These are phyloP conservation scores for Hirsutella thompsonii DNA, from an alignment of 2,329 filamentous ascomycete species.

Conservation along the genomic window DNA sequence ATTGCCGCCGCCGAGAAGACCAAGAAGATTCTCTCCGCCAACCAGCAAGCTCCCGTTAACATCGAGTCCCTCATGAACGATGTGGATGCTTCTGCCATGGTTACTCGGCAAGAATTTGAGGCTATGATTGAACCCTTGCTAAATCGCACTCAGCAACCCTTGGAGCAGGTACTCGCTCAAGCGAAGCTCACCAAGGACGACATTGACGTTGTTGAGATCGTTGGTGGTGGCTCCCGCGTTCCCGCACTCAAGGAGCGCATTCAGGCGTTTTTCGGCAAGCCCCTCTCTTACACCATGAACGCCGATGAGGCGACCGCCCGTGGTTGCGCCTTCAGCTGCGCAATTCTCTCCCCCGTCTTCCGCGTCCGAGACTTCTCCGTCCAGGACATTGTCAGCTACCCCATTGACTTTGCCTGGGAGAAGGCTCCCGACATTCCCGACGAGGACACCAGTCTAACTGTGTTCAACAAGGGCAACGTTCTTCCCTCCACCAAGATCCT, in stretches of 20 bases:
- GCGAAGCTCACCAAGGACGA: slow-evolving; percentile 84
- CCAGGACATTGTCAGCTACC: slow-evolving; percentile 95
- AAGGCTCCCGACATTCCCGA: slow-evolving; percentile 97
- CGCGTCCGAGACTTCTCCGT: slow-evolving; percentile 96
- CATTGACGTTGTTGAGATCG: slow-evolving; percentile 85
- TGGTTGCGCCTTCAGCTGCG: slow-evolving; percentile 94
- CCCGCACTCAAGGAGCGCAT: slow-evolving; percentile 85
- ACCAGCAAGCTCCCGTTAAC: slow-evolving; percentile 82
- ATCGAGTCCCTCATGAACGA: slow-evolving; percentile 99
- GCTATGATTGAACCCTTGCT: slow-evolving; percentile 78
- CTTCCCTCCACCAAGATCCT: slow-evolving; percentile 98
- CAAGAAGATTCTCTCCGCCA: slow-evolving; percentile 97
- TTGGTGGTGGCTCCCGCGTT: slow-evolving; percentile 89
- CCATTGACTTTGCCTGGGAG: slow-evolving; percentile 98
- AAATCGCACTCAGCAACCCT: slow-evolving; percentile 53
- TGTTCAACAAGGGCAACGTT: slow-evolving; percentile 94
- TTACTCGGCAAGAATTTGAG: slow-evolving; percentile 92
- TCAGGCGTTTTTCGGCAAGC: slow-evolving; percentile 83
- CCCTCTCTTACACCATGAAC: slow-evolving; percentile 90
- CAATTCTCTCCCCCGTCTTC: slow-evolving; percentile 94
- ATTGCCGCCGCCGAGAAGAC: slow-evolving; percentile 86
- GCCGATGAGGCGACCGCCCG: slow-evolving; percentile 94
- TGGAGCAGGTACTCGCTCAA: slow-evolving; percentile 89
- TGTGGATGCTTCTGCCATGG: slow-evolving; percentile 74
- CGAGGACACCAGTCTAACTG: slow-evolving; percentile 91